These are phyloP conservation scores for Auricularia sp. DNA, from an alignment of 768 basidiomycete genomes.

Conservation along the genomic window DNA sequence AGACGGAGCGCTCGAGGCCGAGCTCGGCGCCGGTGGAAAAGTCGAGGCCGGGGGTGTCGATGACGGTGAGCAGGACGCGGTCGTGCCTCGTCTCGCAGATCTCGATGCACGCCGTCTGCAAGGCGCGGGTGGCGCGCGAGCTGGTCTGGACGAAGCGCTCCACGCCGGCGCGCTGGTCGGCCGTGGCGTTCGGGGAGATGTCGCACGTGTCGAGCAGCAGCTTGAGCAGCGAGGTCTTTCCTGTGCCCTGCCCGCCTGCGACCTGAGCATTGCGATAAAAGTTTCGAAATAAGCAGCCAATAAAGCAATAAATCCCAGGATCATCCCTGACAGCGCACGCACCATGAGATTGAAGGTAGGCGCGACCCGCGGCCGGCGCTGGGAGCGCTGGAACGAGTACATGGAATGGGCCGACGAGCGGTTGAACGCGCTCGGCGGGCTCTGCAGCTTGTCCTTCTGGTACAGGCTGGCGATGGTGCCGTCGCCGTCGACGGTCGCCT, in stretches of 20 bases:
- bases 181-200: slow-evolving; percentile 65
- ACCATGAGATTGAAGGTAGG: slow-evolving; percentile 88
- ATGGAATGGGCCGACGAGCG: slow-evolving; percentile 25
- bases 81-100: slow-evolving; percentile 66
- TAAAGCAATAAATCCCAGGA: no score
- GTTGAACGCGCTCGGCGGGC: slow-evolving; percentile 55
- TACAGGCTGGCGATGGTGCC: slow-evolving; percentile 27
- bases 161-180: slow-evolving; percentile 58
- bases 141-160: slow-evolving; percentile 52
- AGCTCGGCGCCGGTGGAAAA: slow-evolving; percentile 65
- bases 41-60: slow-evolving; percentile 81
- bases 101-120: slow-evolving; percentile 65
- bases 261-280: slow-evolving; percentile 36
- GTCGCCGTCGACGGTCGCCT: slow-evolving; percentile 16
- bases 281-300: neutral
- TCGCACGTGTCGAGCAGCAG: slow-evolving; percentile 79
- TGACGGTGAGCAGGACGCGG: slow-evolving; percentile 65
- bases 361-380: slow-evolving; percentile 53
- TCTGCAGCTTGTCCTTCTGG: neutral
- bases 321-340: slow-evolving; percentile 11
- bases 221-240: slow-evolving; percentile 75
- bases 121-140: slow-evolving; percentile 45
- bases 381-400: slow-evolving; percentile 38
- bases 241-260: slow-evolving; percentile 69
- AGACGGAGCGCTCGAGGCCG: slow-evolving; percentile 71